Evolutionary conservation across 345 rosid species (phyloP).

Genomic region (Hibiscus tridactylites): DNA sequence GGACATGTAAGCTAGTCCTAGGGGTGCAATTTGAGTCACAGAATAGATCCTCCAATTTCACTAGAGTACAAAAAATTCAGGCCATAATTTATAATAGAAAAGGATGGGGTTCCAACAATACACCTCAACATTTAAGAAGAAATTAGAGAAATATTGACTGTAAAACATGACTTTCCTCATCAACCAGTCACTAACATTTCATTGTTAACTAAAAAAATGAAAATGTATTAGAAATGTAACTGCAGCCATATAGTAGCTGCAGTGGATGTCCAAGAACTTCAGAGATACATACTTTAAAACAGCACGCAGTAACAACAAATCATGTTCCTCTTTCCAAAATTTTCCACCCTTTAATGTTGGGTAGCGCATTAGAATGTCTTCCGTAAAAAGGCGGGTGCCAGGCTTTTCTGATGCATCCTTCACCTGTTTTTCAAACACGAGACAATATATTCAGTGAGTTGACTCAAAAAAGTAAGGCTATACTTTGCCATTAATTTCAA

Average conservation of each 20-base stretch:
- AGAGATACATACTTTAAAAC: conserved; percentile 62
- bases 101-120: neutral
- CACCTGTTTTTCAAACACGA: conserved; percentile 36
- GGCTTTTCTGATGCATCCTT: conserved; percentile 49
- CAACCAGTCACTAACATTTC: neutral
- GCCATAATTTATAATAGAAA: neutral
- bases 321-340: conserved; percentile 93
- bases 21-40: neutral
- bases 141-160: neutral
- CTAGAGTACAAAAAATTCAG: neutral
- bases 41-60: neutral
- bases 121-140: neutral
- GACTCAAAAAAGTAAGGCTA: conserved; percentile 5
- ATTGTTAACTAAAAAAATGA: neutral
- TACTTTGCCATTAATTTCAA: neutral
- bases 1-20: neutral
- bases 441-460: conserved; percentile 10
- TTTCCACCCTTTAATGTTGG: conserved; percentile 81
- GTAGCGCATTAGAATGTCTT: conserved; percentile 60
- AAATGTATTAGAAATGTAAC: neutral
- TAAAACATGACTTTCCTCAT: neutral
- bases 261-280: neutral
- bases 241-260: neutral
- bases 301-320: conserved; percentile 60
- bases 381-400: conserved; percentile 41